Conservation (phyloP, 768 basidiomycete species). For the Xanthoconium purpureum region DNA sequence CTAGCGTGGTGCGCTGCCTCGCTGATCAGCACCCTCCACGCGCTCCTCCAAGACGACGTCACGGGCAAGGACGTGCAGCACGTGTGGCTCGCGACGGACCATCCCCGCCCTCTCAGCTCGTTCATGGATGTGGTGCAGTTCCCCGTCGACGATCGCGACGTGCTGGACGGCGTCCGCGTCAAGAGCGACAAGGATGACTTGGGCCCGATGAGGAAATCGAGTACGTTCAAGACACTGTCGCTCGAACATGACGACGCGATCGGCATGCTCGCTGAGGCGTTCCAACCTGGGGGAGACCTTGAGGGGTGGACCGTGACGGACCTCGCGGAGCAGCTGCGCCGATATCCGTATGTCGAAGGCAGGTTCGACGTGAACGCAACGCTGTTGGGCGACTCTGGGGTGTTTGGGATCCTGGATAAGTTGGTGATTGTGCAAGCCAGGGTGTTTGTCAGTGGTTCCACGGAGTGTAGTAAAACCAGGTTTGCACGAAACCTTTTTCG, state of each 20-base stretch:
- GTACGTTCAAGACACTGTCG: constrained; percentile 46
- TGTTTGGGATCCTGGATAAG: constrained; percentile 56
- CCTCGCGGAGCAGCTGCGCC: constrained; percentile 35
- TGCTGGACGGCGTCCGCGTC: background rate
- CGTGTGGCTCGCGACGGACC: constrained; percentile 59
- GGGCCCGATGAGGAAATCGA: constrained; percentile 32
- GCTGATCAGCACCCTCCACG: constrained; percentile 43
- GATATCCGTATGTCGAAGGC: constrained; percentile 24
- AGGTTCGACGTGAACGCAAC: constrained; percentile 23
- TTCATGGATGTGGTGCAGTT: constrained; percentile 1
- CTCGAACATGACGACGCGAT: constrained; percentile 46
- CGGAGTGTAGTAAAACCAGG: constrained; percentile 48
- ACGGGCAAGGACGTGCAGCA: constrained; percentile 33
- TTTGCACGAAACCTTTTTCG: constrained; percentile 17
- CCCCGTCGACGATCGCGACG: constrained; percentile 14
- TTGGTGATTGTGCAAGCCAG: constrained; percentile 46
- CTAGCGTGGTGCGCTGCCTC: constrained; percentile 49
- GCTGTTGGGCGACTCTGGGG: constrained; percentile 46
- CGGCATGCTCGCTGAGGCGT: constrained; percentile 41
- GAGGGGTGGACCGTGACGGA: constrained; percentile 43
- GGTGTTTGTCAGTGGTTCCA: constrained; percentile 49
- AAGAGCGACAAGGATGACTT: background rate
- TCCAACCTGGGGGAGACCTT: constrained; percentile 40
- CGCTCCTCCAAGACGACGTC: constrained; percentile 32
- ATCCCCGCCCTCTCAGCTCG: constrained; percentile 31